Base-by-base conservation (phyloP, 371 early-diverging fungal genomes). In the Mortierella sp. region DNA sequence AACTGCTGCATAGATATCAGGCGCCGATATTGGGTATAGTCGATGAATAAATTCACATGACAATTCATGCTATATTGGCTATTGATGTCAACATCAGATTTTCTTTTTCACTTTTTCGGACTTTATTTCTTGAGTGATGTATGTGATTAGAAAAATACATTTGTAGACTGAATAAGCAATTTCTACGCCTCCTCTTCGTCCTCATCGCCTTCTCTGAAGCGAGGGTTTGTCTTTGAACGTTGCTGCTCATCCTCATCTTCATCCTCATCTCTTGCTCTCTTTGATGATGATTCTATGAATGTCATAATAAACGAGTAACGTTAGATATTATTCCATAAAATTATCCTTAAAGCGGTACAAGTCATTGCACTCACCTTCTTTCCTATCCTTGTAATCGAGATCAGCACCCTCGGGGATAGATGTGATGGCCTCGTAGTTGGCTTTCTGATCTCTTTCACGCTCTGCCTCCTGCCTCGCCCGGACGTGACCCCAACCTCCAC, bases 401-500 rank as follows among this genome's bases (percentile, higher is more conserved):
- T 87, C 86, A 50, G 92, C 91, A 74, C 92, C 92, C 63, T 73
- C 81, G 33, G 92, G 92, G 52, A 91, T 88, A 22, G 70, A 90
- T 77, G 74, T 89, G 62, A 89, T 88, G 5, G 92, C 87, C 57
- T 91, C 91, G 65, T 92, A 92, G 66, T 88, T 87, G 47, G 87
- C 91, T 69, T 92, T 92, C 40, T 90, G 86, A 55, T 90, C 86
- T 57, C 85, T 80, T 63, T 88, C 88, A 72, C 90, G 87, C 48
- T 91, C 92, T 19, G 88, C 86, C 40, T 91, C 87, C 69, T 93
- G 88, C 58, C 83, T 67, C 13, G 93, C 89, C 70, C 89, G 87
- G 61, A 92, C 88, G 70, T 95, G 95, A 47, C 97, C 98, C 96
- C 97, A 99, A 21, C 99, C 99, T 65, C 99, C 99, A 58, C 98